These are phyloP conservation scores for Mollisia scopiformis DNA, from an alignment of 2,329 filamentous ascomycete genomes.

Conservation along the genomic window DNA sequence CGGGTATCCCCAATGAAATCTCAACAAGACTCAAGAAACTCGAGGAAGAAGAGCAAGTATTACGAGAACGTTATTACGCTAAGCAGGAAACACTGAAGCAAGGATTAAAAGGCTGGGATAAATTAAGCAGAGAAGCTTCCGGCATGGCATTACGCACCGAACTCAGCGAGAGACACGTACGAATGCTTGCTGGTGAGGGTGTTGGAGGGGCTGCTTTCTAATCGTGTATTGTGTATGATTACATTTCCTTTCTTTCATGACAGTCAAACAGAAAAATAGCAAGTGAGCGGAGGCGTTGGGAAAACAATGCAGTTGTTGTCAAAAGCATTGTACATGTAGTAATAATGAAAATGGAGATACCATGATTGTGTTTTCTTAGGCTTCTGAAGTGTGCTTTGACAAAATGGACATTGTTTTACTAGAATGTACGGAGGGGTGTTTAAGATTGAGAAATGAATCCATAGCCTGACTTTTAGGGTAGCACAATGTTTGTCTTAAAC, in stretches of 20 bases:
- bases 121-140: slow-evolving; percentile 32
- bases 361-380: too few species aligned
- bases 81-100: slow-evolving; percentile 37
- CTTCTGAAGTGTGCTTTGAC: too few species aligned
- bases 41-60: slow-evolving; percentile 36
- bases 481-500: too few species aligned
- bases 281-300: not conserved
- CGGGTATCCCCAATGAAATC: slow-evolving; percentile 33
- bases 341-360: not conserved
- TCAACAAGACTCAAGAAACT: slow-evolving; percentile 34
- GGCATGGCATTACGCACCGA: slow-evolving; percentile 35
- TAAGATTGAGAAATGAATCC: too few species aligned
- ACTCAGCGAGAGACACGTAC: slow-evolving; percentile 38
- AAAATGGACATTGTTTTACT: too few species aligned
- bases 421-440: too few species aligned
- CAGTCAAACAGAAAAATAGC: not conserved
- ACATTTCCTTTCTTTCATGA: not conserved
- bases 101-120: slow-evolving; percentile 36
- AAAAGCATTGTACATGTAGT: not conserved
- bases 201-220: slow-evolving; percentile 37
- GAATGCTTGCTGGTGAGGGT: slow-evolving; percentile 38
- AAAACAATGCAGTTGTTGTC: not conserved
- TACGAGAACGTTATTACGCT: slow-evolving; percentile 33
- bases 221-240: not conserved
- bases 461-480: too few species aligned